Evolutionary conservation across 2,329 filamentous ascomycete species (phyloP).

Genomic region (Aspergillus glaucus): DNA sequence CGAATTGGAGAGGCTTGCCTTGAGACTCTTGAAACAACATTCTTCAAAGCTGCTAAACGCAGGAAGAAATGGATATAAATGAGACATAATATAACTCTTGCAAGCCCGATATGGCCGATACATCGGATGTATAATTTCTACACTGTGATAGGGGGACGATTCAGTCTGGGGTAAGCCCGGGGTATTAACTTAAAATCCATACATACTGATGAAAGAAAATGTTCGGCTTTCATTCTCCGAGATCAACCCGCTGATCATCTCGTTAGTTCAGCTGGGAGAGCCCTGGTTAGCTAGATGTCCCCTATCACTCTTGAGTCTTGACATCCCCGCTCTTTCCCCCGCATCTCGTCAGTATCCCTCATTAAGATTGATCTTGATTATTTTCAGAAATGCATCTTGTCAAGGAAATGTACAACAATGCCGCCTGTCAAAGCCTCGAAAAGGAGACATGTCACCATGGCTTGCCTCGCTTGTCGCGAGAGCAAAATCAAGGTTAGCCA

Average conservation of each 20-base stretch:
- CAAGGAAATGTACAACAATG: not conserved
- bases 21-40: not conserved
- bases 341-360: no score
- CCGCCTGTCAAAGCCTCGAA: conserved; percentile 28
- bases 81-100: not conserved
- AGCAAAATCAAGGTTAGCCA: conserved; percentile 13
- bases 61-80: not conserved
- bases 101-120: not conserved
- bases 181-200: not conserved
- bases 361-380: no score
- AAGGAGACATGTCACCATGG: conserved; percentile 21
- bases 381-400: no score
- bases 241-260: not conserved
- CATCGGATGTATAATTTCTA: not conserved
- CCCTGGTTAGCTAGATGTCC: not conserved
- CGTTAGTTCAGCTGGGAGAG: not conserved
- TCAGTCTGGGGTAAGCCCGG: not conserved
- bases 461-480: conserved; percentile 34
- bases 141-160: not conserved
- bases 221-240: not conserved
- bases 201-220: not conserved
- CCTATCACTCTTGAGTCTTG: no score
- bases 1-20: not conserved
- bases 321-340: no score
- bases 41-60: not conserved